Evolutionary conservation across 495 filamentous ascomycete species (phyloP).

Genomic region (Neurospora sp.): DNA sequence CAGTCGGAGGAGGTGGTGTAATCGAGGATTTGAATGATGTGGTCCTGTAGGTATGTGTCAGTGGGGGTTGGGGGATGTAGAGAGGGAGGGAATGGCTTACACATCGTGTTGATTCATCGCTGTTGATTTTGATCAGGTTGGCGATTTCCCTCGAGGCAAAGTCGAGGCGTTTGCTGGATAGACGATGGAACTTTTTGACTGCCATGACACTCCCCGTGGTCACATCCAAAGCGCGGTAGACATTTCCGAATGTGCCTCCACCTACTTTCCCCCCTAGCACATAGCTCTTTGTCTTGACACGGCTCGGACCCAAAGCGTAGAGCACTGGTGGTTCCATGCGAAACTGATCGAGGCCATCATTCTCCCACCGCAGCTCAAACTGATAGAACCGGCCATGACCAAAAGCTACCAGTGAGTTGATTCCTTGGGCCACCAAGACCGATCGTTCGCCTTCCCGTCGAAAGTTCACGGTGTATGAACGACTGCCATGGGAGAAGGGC

Average conservation of each 20-base stretch:
- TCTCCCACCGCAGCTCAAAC: conserved; percentile 20
- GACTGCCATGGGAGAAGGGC: conserved; percentile 4
- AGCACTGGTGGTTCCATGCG: conserved; percentile 5
- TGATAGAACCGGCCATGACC: conserved; percentile 17
- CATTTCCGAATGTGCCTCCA: conserved; percentile 21
- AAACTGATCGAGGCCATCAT: conserved; percentile 15
- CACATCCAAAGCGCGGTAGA: conserved; percentile 18
- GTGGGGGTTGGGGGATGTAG: neutral
- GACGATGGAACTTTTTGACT: conserved; percentile 25
- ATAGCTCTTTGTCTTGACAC: conserved; percentile 13
- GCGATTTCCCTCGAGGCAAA: conserved; percentile 22
- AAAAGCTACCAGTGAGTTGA: conserved; percentile 22
- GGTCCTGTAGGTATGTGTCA: conserved; percentile 10
- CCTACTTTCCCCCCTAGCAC: conserved; percentile 15
- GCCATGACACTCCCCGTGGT: conserved; percentile 18
- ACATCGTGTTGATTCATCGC: conserved; percentile 13
- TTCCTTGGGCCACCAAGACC: conserved; percentile 19
- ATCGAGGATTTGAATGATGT: conserved; percentile 22
- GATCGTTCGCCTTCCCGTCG: neutral
- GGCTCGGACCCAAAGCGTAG: conserved; percentile 16
- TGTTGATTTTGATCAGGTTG: conserved; percentile 18
- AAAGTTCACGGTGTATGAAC: conserved; percentile 11
- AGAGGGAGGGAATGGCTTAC: conserved; percentile 6
- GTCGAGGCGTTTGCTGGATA: conserved; percentile 16
- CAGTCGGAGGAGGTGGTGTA: conserved; percentile 9